phyloP scores from a whole-genome alignment of 116 monocot genomes.

The Trichopus zeylanicus region DNA sequence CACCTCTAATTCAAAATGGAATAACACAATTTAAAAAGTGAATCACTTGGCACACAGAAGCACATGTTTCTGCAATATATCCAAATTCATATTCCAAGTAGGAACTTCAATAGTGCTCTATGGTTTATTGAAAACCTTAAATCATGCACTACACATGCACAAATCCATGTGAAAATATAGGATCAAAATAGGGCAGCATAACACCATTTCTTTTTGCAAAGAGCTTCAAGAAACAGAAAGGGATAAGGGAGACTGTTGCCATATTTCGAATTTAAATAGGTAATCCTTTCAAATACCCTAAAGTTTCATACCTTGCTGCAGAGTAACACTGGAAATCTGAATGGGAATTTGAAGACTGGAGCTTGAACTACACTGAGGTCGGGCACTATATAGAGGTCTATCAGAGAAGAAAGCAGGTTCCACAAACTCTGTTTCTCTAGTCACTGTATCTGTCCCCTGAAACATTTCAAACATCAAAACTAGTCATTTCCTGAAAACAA shows the following conservation, averaged over 20 bases:
- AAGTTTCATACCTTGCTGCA: conserved; percentile 23
- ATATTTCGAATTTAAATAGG: too few species aligned
- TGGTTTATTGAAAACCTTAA: too few species aligned
- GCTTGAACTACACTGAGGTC: conserved; percentile 26
- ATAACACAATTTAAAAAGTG: background rate
- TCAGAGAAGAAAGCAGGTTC: conserved; percentile 33
- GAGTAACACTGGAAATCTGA: background rate
- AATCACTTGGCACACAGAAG: background rate
- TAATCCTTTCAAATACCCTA: too few species aligned
- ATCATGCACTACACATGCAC: too few species aligned
- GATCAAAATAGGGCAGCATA: too few species aligned
- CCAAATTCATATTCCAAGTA: background rate
- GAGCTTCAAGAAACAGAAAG: too few species aligned
- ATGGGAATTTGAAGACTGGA: conserved; percentile 10
- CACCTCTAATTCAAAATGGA: conserved; percentile 26
- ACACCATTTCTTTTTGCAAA: too few species aligned
- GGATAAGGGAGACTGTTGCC: too few species aligned
- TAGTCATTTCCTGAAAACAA: background rate
- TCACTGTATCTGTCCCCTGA: conserved; percentile 30
- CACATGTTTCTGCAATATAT: too few species aligned
- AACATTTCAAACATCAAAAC: background rate
- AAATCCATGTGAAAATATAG: background rate
- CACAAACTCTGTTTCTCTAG: conserved; percentile 8
- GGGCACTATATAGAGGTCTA: conserved; percentile 29
- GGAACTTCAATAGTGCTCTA: background rate